A percentile compares a stretch with the other conserved stretches of the same genome.
phyloP scores from a whole-genome alignment of 73 alveolate species.

The Paramecium bursaria region DNA sequence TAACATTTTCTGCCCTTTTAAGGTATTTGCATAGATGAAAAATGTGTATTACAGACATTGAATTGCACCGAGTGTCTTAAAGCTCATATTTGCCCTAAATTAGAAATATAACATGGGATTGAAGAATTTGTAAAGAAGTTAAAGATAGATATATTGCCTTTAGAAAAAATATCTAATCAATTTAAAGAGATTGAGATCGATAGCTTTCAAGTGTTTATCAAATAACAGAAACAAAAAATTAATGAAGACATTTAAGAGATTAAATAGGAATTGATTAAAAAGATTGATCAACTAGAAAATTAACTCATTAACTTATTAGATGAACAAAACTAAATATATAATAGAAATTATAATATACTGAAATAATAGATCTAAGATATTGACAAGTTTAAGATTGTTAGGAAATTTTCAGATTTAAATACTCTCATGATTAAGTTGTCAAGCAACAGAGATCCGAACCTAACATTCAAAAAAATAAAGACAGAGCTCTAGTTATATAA shows the following conservation, averaged over 20 bases:
- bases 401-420: background rate
- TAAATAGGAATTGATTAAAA: background rate
- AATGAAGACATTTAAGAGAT: background rate
- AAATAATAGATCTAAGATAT: constrained; percentile 2
- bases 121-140: constrained; percentile 46
- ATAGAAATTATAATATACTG: background rate
- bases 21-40: constrained; percentile 37
- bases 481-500: background rate
- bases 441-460: constrained; percentile 38
- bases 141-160: constrained; percentile 5
- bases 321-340: background rate
- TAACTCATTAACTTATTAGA: background rate
- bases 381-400: constrained; percentile 4
- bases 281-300: constrained; percentile 8
- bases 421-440: constrained; percentile 7
- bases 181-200: constrained; percentile 13
- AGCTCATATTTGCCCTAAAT: constrained; percentile 13
- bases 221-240: background rate
- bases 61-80: constrained; percentile 20
- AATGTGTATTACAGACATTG: constrained; percentile 15
- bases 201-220: constrained; percentile 13
- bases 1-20: background rate
- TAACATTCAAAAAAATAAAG: constrained; percentile 14
- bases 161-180: background rate
- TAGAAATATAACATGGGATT: constrained; percentile 34